A percentile compares a stretch with the other conserved stretches of the same genome.
phyloP scores from a whole-genome alignment of 2,329 filamentous ascomycete genomes.

The Corinectria fuckeliana region DNA sequence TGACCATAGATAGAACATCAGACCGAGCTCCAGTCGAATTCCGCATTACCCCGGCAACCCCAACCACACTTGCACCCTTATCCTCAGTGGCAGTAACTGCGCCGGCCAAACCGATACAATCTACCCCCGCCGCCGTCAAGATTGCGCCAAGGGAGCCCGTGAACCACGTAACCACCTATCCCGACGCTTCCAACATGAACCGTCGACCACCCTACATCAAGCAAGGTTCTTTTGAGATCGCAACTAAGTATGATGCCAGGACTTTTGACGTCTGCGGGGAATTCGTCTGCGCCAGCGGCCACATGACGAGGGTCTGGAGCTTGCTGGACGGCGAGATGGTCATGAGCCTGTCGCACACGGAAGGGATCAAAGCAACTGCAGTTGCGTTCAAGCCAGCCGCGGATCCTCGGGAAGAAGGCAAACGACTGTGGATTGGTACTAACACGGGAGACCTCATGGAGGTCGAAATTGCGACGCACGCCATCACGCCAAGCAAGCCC shows the following conservation, averaged over 20 bases:
- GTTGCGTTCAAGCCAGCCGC: constrained; percentile 84
- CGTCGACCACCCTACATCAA: constrained; percentile 80
- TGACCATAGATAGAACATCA: constrained; percentile 46
- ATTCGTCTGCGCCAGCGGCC: constrained; percentile 84
- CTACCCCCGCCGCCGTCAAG: constrained; percentile 24
- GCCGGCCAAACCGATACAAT: constrained; percentile 29
- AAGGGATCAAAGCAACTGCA: constrained; percentile 82
- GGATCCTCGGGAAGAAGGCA: constrained; percentile 80
- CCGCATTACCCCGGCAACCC: constrained; percentile 31
- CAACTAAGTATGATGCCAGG: constrained; percentile 85
- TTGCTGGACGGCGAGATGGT: constrained; percentile 80
- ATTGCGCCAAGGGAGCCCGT: constrained; percentile 50
- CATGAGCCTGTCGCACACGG: constrained; percentile 82
- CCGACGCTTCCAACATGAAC: constrained; percentile 84
- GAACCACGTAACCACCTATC: constrained; percentile 70
- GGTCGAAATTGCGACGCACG: constrained; percentile 79
- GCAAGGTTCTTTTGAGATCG: constrained; percentile 75
- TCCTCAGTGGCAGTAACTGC: constrained; percentile 15
- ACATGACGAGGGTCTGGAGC: constrained; percentile 88
- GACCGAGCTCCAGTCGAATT: constrained; percentile 35
- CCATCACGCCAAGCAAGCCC: constrained; percentile 70
- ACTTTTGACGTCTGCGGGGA: constrained; percentile 89
- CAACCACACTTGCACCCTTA: constrained; percentile 9
- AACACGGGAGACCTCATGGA: constrained; percentile 89
- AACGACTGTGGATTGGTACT: constrained; percentile 86